A percentile compares a stretch with the other conserved stretches of the same genome.
phyloP scores from a whole-genome alignment of 2,329 filamentous ascomycete genomes.

The Chaetothyriales sp. region DNA sequence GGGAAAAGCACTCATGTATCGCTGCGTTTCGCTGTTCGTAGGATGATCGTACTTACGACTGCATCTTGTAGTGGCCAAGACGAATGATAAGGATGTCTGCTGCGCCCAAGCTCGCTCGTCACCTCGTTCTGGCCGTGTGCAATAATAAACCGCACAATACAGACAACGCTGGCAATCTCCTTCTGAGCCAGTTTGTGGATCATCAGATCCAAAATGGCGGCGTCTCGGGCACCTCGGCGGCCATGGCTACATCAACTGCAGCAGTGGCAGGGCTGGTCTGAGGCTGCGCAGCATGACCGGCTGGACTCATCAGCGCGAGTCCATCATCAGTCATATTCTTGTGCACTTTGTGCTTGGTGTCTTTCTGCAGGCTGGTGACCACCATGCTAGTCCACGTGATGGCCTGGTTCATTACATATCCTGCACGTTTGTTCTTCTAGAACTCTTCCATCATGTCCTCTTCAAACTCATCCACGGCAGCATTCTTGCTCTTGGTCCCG shows the following conservation, averaged over 20 bases:
- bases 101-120: background rate
- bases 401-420: background rate
- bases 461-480: slow-evolving; percentile 11
- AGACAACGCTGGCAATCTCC: background rate
- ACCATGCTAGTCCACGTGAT: background rate
- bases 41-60: background rate
- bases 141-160: background rate
- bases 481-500: slow-evolving; percentile 1
- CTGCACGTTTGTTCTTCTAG: slow-evolving; percentile 3
- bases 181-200: too few relatives aligned
- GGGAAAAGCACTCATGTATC: background rate
- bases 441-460: slow-evolving; percentile 20
- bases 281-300: background rate
- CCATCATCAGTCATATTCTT: background rate
- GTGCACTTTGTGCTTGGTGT: background rate
- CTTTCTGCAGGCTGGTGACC: background rate
- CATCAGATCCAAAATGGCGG: background rate
- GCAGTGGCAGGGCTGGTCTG: background rate
- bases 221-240: background rate
- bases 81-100: background rate
- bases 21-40: background rate
- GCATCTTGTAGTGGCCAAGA: background rate
- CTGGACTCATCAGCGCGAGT: background rate
- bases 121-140: background rate
- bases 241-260: background rate